Evolutionary conservation across 2,329 filamentous ascomycete species (phyloP).

Genomic region (Aspergillus pseudoterreus): DNA sequence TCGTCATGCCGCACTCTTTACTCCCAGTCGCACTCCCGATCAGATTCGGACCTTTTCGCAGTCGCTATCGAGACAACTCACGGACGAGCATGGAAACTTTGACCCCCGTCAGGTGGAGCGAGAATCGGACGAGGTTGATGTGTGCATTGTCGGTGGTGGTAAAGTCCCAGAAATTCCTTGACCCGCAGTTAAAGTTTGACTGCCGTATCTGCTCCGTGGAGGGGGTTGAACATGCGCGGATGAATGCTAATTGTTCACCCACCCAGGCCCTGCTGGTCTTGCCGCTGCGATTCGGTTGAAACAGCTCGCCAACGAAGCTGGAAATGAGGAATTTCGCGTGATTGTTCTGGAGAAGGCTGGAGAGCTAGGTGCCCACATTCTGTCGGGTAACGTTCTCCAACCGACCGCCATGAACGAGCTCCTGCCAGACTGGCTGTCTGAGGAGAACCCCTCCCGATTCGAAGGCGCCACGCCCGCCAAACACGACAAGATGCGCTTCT

Average conservation of each 20-base stretch:
- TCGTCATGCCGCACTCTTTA: constrained; percentile 20
- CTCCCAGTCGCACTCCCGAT: constrained; percentile 8
- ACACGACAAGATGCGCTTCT: constrained; percentile 85
- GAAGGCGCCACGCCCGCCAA: constrained; percentile 80
- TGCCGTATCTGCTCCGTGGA: no score
- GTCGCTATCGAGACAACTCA: constrained; percentile 37
- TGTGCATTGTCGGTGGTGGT: constrained; percentile 92
- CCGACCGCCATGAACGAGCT: constrained; percentile 84
- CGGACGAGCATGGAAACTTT: constrained; percentile 55
- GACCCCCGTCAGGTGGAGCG: constrained; percentile 70
- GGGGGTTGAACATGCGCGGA: no score
- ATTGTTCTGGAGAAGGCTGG: constrained; percentile 91
- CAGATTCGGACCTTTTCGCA: constrained; percentile 46
- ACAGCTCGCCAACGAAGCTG: constrained; percentile 89
- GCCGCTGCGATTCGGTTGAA: constrained; percentile 92
- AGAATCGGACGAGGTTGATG: constrained; percentile 90
- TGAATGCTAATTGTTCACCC: neutral
- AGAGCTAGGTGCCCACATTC: constrained; percentile 89
- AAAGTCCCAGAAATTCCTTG: constrained; percentile 18
- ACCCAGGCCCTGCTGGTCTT: constrained; percentile 76
- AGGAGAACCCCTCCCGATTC: constrained; percentile 84
- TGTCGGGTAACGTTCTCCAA: constrained; percentile 93
- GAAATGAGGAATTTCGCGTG: constrained; percentile 93
- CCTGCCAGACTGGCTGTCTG: constrained; percentile 86
- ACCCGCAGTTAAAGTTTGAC: no score